Evolutionary conservation across 768 basidiomycete genomes (phyloP).

Genomic region (Gyrodon lividus): DNA sequence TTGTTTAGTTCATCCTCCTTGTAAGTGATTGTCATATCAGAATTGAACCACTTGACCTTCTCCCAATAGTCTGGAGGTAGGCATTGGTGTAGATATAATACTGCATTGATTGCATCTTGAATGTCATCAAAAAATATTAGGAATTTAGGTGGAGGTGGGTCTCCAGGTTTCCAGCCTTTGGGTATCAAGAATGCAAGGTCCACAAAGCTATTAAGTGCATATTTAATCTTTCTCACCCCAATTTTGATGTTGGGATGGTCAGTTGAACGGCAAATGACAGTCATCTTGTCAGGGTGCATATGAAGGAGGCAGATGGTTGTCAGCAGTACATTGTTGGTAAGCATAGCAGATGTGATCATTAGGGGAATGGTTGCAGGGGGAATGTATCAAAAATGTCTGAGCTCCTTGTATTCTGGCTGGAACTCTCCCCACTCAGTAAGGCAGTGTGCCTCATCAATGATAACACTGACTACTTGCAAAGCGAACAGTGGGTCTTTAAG

Average conservation of each 20-base stretch:
- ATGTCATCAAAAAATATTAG: slow-evolving; percentile 13
- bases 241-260: slow-evolving; percentile 35
- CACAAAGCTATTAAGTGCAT: slow-evolving; percentile 19
- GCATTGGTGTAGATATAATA: slow-evolving; percentile 10
- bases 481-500: not conserved
- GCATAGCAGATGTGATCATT: slow-evolving; percentile 34
- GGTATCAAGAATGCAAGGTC: slow-evolving; percentile 27
- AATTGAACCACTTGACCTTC: slow-evolving; percentile 29
- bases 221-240: slow-evolving; percentile 23
- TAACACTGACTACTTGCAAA: not conserved
- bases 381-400: slow-evolving; percentile 26
- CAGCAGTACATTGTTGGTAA: slow-evolving; percentile 24
- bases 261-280: slow-evolving; percentile 23
- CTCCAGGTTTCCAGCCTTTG: not conserved
- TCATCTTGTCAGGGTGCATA: slow-evolving; percentile 11
- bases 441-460: slow-evolving; percentile 24
- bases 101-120: not conserved
- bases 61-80: slow-evolving; percentile 5
- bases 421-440: slow-evolving; percentile 30
- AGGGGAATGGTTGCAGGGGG: slow-evolving; percentile 30
- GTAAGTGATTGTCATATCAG: slow-evolving; percentile 21
- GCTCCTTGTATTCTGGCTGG: slow-evolving; percentile 30
- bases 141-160: slow-evolving; percentile 9
- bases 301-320: slow-evolving; percentile 23
- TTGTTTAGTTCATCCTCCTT: slow-evolving; percentile 13